These are phyloP conservation scores for Platanthera zijinensis DNA, from an alignment of 106 monocot species.

Conservation along the genomic window DNA sequence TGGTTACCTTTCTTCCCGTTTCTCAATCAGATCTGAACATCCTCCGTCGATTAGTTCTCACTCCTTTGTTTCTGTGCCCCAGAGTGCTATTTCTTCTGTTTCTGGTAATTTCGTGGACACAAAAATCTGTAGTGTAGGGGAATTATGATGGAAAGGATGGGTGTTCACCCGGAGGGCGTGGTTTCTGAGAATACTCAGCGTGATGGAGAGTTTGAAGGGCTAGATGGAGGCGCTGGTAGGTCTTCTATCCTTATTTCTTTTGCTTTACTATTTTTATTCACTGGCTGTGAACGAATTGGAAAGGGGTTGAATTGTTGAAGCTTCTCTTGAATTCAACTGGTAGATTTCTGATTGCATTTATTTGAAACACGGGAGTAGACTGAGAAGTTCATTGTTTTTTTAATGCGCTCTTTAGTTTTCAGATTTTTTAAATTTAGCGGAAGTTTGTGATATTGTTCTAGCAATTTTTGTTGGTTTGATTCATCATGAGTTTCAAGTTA, in stretches of 20 bases:
- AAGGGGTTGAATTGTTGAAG: background rate
- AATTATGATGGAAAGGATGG: conserved; percentile 3
- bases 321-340: background rate
- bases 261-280: background rate
- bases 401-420: background rate
- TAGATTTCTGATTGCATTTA: background rate
- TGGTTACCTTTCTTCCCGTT: background rate
- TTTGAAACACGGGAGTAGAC: background rate
- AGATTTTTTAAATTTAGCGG: background rate
- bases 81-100: background rate
- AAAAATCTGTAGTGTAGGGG: background rate
- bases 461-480: conserved; percentile 1
- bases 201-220: conserved; percentile 3
- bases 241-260: background rate
- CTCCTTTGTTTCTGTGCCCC: background rate
- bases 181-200: background rate
- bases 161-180: background rate
- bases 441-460: background rate
- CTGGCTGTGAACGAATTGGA: background rate
- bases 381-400: background rate
- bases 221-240: background rate
- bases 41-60: background rate
- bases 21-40: background rate
- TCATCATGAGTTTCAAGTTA: background rate
- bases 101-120: background rate